Evolutionary conservation across 345 rosid species (phyloP).

Genomic region (Camelina neglecta): DNA sequence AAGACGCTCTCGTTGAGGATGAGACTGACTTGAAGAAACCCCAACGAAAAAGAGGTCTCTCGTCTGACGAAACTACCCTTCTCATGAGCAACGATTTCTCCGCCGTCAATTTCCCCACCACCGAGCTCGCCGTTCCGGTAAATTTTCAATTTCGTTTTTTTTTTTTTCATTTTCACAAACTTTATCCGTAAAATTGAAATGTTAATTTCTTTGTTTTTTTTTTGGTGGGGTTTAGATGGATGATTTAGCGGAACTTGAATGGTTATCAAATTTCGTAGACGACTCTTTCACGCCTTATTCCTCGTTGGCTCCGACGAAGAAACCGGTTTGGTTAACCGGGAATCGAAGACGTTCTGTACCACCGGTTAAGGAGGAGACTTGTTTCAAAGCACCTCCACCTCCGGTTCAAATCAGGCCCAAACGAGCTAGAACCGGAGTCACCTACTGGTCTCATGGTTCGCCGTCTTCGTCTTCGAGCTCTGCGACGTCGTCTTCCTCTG

Average conservation of each 20-base stretch:
- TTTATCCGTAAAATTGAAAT: not conserved
- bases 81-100: conserved; percentile 31
- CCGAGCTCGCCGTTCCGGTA: conserved; percentile 70
- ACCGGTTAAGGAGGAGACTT: conserved; percentile 7
- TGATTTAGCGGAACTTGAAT: conserved; percentile 73
- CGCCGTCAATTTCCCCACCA: conserved; percentile 42
- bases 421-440: conserved; percentile 59
- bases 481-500: conserved; percentile 26
- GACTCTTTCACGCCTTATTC: conserved; percentile 63
- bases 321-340: conserved; percentile 38
- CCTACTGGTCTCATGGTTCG: conserved; percentile 63
- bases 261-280: conserved; percentile 92
- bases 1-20: conserved; percentile 54
- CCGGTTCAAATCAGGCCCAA: conserved; percentile 77
- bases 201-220: not conserved
- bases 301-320: conserved; percentile 36
- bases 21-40: conserved; percentile 33
- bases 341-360: conserved; percentile 36
- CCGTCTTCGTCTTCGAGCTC: conserved; percentile 49
- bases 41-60: conserved; percentile 34
- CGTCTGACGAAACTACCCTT: conserved; percentile 29
- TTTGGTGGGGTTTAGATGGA: conserved; percentile 51
- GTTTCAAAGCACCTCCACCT: conserved; percentile 43
- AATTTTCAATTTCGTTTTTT: not conserved
- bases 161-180: not conserved